Base-by-base conservation (phyloP, 1,139 yeast genomes). In the Martiniozyma asiatica region DNA sequence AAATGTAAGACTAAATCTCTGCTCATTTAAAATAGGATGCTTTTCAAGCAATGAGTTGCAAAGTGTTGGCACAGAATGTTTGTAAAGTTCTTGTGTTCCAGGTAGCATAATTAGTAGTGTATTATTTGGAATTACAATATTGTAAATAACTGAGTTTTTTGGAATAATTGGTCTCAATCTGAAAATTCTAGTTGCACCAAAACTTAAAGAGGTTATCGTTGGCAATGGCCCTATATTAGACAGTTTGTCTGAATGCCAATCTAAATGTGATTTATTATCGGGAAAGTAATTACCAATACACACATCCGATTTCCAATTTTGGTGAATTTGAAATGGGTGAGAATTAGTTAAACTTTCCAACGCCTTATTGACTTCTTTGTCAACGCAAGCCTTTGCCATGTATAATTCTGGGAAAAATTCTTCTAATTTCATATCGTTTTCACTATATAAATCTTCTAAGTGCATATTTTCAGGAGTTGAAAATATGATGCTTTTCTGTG, bases 161-260 rank as follows among this genome's bases (percentile, higher is more conserved):
- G 42, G 43, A 16, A 42, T 47, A 61, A 30, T 50, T 53, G 42
- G 61, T 57, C 39, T 71, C 7, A 77, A 45, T 24, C 82, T 50
- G 43, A 79, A 79, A 37, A 72, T 75, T 22, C 92, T 55, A 0
- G 79, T 68, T 5, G 74, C 65, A 0, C 92, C 92, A 8, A 79
- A 47, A 4, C 81, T 71, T 2, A 77, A 34, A 2, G 85, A 72
- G 0, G 73, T 81, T 29, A 79, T 71, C 25, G 61, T 62, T 11
- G 78, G 70, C 35, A 73, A 68, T 0, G 89, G 87, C 0, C 92
- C 92, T 21, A 77, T 60, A 33, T 72, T 63, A 1, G 81, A 71
- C 36, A 79, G 50, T 37, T 79, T 65, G 48, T 79, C 92, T 2
- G 84, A 72, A 47, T 79, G 92, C 68, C 73, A 77, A 30, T 76